These are phyloP conservation scores for Phytophthora brassicae DNA, from an alignment of 352 stramenopile genomes.

Conservation along the genomic window DNA sequence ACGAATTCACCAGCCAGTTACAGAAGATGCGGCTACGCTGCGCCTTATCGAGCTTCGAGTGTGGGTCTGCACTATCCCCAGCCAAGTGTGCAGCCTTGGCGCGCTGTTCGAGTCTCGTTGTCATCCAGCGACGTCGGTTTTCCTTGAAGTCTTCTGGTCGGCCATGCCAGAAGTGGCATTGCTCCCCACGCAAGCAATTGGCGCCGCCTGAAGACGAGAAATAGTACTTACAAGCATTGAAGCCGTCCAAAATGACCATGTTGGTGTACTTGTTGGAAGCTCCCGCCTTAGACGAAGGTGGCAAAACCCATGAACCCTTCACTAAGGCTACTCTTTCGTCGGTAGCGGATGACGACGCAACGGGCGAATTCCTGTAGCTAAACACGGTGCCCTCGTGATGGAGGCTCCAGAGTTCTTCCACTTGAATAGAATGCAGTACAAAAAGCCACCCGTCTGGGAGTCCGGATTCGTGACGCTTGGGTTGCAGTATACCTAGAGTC, in stretches of 20 bases:
- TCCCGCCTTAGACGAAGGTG: slow-evolving; percentile 51
- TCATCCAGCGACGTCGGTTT: slow-evolving; percentile 70
- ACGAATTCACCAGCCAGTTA: slow-evolving; percentile 77
- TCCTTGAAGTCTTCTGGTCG: slow-evolving; percentile 54
- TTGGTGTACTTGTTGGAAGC: slow-evolving; percentile 77
- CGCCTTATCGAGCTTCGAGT: slow-evolving; percentile 72
- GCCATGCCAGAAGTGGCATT: slow-evolving; percentile 86
- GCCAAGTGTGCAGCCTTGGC: slow-evolving; percentile 52
- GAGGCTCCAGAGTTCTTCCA: slow-evolving; percentile 66
- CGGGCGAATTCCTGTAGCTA: slow-evolving; percentile 48
- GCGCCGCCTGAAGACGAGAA: slow-evolving; percentile 63
- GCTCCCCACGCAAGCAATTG: slow-evolving; percentile 66
- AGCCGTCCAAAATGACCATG: slow-evolving; percentile 76
- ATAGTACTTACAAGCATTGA: slow-evolving; percentile 88
- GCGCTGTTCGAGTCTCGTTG: slow-evolving; percentile 64
- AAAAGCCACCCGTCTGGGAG: slow-evolving; percentile 52
- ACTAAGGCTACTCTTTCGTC: slow-evolving; percentile 6
- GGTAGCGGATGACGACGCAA: neutral
- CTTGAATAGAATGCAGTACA: slow-evolving; percentile 40
- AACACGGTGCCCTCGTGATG: slow-evolving; percentile 53
- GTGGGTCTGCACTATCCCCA: slow-evolving; percentile 64
- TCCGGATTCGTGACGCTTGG: slow-evolving; percentile 37
- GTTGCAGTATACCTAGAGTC: slow-evolving; percentile 40
- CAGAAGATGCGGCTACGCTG: slow-evolving; percentile 78
- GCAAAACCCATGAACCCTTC: slow-evolving; percentile 49